Conservation (phyloP, 2,329 filamentous ascomycete genomes). For the Cercospora sojina region DNA sequence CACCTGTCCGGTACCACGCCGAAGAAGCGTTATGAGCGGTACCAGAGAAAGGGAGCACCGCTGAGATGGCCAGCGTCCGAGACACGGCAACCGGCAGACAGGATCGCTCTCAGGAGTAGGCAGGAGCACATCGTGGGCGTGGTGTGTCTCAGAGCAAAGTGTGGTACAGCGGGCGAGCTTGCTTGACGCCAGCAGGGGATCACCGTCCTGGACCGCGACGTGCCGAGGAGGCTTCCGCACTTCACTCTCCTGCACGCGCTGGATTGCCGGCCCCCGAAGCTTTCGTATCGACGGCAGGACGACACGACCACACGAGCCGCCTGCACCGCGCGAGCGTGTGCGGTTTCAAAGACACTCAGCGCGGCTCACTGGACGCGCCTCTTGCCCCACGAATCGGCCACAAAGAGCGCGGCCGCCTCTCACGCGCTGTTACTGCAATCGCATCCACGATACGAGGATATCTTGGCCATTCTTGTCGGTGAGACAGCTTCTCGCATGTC, state of each 20-base stretch:
- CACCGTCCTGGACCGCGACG: neutral
- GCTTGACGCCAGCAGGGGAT: neutral
- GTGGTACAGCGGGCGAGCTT: neutral
- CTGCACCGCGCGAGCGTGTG: neutral
- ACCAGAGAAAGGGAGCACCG: neutral
- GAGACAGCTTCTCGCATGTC: neutral
- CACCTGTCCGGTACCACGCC: neutral
- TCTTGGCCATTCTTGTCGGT: neutral
- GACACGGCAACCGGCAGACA: conserved; percentile 8
- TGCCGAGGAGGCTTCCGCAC: neutral
- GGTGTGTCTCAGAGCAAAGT: conserved; percentile 7
- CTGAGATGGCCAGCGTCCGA: conserved; percentile 4
- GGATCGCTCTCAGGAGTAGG: neutral
- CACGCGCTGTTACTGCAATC: neutral
- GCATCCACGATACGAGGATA: neutral
- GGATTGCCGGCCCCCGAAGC: neutral
- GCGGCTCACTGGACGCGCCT: neutral
- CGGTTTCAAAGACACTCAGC: neutral
- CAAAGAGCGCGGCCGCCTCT: neutral
- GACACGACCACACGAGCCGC: neutral
- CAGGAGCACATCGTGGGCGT: neutral
- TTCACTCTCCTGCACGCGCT: neutral
- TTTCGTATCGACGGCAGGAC: neutral
- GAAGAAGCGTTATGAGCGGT: neutral
- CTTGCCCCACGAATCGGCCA: neutral